Base-by-base conservation (phyloP, 2,329 filamentous ascomycete genomes). In the Canariomyces notabilis region DNA sequence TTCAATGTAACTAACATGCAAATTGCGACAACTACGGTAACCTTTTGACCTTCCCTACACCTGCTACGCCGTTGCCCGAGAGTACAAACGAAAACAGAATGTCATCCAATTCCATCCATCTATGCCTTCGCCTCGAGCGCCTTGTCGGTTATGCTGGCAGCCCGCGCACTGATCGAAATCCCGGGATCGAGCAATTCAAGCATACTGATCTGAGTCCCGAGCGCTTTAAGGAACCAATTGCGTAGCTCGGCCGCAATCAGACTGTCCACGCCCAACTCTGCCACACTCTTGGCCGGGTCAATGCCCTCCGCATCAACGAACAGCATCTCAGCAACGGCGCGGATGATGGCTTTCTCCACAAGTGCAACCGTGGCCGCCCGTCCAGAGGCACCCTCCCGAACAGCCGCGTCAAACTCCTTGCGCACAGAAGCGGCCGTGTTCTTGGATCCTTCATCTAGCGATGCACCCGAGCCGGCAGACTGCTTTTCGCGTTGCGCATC, bases 181-280 rank as follows among this genome's bases (percentile, higher is more conserved):
- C 26, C 14, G 4, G 26, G 26, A 29, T 29, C 26, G 7, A 29
- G 26, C 4, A 29, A 35, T 18, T 60, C 52, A 14, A 57, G 37
- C 53, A 60, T 57, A 34, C 32, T 52, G n/a, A 59, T 49, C 3
- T 55, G 47, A 2, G 20, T 21, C 8, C 46, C 38, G 6, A 57
- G 37, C 5, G 50, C 44, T 20, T 46, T 35, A 23, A 50, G 15
- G 18, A 60, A 53, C 61, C 61, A 64, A 39, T 59, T 61, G 15
- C 58, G 52, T 42, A 64, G 41, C 50, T 64, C 60, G n/a, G 59
- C 59, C 7, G 54, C 56, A 4, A 63, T 49, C 40, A 64, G 37
- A 31, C 59, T 61, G 45, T 63, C 61, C 2, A 63, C 50, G 2
- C 60, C 61, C 21, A 59, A 44, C 8, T 53, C 48, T 1, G 51